These are phyloP conservation scores for Cucumis sativus DNA, from an alignment of 306 rosid species.

Conservation along the genomic window DNA sequence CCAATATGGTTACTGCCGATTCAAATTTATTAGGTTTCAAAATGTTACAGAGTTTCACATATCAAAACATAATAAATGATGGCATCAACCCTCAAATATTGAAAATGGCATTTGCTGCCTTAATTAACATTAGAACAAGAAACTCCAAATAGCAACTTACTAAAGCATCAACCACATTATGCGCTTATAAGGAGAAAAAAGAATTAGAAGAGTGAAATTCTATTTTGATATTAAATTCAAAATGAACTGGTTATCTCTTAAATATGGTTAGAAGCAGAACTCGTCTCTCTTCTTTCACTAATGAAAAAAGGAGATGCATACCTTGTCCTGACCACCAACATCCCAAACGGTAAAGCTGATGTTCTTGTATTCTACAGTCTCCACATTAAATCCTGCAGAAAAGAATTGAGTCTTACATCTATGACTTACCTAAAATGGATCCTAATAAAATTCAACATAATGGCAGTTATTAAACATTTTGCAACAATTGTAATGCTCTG, in stretches of 20 bases:
- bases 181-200: not conserved
- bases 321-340: constrained; percentile 99
- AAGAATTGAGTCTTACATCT: not conserved
- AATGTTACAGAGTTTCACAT: not conserved
- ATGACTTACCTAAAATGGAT: not conserved
- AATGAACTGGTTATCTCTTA: not conserved
- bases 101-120: not conserved
- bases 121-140: not conserved
- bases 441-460: not conserved
- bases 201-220: not conserved
- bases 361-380: constrained; percentile 96
- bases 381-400: constrained; percentile 80
- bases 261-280: not conserved
- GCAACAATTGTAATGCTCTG: not conserved
- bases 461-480: not conserved
- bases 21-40: not conserved
- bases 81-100: not conserved
- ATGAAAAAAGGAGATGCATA: constrained; percentile 11
- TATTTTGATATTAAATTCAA: not conserved
- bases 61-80: not conserved
- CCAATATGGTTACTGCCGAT: not conserved
- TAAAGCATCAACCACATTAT: not conserved
- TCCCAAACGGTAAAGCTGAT: constrained; percentile 99
- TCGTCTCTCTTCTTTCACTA: not conserved
- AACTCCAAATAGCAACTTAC: not conserved